Percentiles rank a stretch among this genome's conserved stretches.
These are phyloP conservation scores for Dacryopinax spathularia DNA, from an alignment of 768 basidiomycete genomes.

Conservation along the genomic window DNA sequence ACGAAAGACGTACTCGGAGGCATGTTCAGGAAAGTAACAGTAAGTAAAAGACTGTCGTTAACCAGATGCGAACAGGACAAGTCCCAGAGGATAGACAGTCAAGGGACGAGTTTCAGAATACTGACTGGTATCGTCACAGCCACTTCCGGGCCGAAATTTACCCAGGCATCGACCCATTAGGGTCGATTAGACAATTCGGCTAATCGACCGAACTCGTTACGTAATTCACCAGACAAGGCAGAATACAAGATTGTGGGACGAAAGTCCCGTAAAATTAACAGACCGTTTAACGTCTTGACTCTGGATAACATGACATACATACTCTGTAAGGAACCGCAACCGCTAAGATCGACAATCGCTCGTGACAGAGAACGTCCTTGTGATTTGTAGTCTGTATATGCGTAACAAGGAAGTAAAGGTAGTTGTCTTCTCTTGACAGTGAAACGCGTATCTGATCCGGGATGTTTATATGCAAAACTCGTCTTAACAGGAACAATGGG, in stretches of 20 bases:
- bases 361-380: slow-evolving; percentile 27
- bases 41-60: too few species aligned
- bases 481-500: slow-evolving; percentile 9
- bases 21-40: too few species aligned
- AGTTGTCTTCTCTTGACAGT: too few species aligned
- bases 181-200: too few species aligned
- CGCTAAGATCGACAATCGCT: slow-evolving; percentile 25
- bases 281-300: slow-evolving; percentile 18
- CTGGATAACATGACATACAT: slow-evolving; percentile 34
- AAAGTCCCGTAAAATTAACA: slow-evolving; percentile 24
- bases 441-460: slow-evolving; percentile 6
- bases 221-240: background rate
- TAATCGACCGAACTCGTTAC: background rate
- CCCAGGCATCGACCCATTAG: too few species aligned
- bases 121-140: too few species aligned
- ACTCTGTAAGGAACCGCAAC: slow-evolving; percentile 22
- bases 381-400: slow-evolving; percentile 29
- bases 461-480: background rate
- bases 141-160: too few species aligned
- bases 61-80: too few species aligned
- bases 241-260: background rate
- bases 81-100: too few species aligned
- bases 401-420: slow-evolving; percentile 27
- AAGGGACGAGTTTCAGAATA: too few species aligned
- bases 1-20: too few species aligned